Base-by-base conservation (phyloP, 805 yeast genomes). In the Wickerhamiella vanderwaltii region DNA sequence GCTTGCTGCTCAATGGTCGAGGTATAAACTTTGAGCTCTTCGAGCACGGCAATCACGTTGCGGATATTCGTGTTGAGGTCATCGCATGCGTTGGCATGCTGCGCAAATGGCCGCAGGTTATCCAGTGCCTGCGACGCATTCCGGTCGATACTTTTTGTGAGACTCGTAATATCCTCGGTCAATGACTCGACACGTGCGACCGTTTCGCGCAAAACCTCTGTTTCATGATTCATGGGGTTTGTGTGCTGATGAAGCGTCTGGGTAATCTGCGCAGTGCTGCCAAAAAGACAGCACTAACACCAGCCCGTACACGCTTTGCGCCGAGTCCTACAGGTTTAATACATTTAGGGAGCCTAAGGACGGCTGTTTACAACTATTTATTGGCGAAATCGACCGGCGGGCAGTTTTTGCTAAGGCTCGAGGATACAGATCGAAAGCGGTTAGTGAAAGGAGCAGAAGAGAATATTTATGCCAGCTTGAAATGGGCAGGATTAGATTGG, bases 311-410 rank as follows among this genome's bases (percentile, higher is more conserved):
- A 1, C 64, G 99, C 48, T 91, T 91, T 61, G 99, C 99, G 0
- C 98, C 99, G 0, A 86, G 96, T 1, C 99, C 99, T 1, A 91
- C 99, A 0, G 99, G 99, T 0, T 73, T 73, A 47, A 66, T 91
- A n/a, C 99, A 91, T 57, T 58, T 91, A 45, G 99, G 99, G 0
- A 87, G 96, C 0, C 57, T 91, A 35, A 65, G 99, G 57, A 91
- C 99, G 0, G 97, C 97, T 0, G 60, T 91, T 15, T 91, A 85
- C 61, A 91, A 91, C 59, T 91, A 77, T 53, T 59, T 91, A 13
- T 62, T 83, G 12, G 97, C 98, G 0, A 74, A 67, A 51, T 67
- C 72, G 41, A 84, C 95, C 0, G 72, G 73, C 0, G 98, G 98
- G 0, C 71, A 73, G 51, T 91, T 91, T 53, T 46, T 91, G 3